Evolutionary conservation across 2,329 filamentous ascomycete species (phyloP).

Genomic region (Penicillium sclerotiorum): DNA sequence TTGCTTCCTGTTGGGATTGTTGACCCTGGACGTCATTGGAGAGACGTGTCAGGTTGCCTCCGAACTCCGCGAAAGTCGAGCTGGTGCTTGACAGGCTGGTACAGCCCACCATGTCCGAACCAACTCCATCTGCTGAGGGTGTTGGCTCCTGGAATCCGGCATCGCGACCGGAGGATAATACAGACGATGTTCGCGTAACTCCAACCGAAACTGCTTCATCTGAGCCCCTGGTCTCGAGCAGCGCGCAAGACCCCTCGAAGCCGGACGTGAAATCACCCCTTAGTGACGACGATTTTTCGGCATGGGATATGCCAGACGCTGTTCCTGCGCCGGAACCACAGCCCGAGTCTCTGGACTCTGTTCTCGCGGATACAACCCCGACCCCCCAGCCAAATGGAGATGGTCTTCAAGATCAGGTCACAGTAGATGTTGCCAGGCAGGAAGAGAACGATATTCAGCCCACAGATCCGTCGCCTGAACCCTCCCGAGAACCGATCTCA

Average conservation of each 20-base stretch:
- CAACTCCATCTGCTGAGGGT: constrained; percentile 14
- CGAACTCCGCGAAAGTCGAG: constrained; percentile 15
- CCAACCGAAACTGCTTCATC: constrained; percentile 11
- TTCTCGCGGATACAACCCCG: neutral
- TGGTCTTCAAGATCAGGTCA: neutral
- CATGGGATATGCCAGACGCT: constrained; percentile 22
- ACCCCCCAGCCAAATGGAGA: neutral
- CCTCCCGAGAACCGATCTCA: neutral
- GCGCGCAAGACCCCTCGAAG: constrained; percentile 11
- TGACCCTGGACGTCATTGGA: constrained; percentile 28
- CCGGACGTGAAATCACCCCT: constrained; percentile 18
- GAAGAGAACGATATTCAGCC: neutral
- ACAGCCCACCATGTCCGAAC: constrained; percentile 27
- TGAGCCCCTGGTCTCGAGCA: constrained; percentile 18
- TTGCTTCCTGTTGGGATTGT: constrained; percentile 21
- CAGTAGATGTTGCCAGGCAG: too few species aligned
- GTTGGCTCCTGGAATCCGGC: constrained; percentile 59
- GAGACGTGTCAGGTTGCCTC: constrained; percentile 33
- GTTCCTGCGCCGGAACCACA: neutral
- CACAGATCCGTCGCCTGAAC: neutral
- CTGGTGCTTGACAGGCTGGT: constrained; percentile 9
- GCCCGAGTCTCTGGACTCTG: constrained; percentile 8
- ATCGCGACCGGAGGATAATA: constrained; percentile 47
- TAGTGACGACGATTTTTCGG: constrained; percentile 21
- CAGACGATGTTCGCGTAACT: constrained; percentile 15